Percentiles rank a stretch among this genome's conserved stretches.
phyloP scores from a whole-genome alignment of 805 yeast genomes.

The Kregervanrija fluxuum region DNA sequence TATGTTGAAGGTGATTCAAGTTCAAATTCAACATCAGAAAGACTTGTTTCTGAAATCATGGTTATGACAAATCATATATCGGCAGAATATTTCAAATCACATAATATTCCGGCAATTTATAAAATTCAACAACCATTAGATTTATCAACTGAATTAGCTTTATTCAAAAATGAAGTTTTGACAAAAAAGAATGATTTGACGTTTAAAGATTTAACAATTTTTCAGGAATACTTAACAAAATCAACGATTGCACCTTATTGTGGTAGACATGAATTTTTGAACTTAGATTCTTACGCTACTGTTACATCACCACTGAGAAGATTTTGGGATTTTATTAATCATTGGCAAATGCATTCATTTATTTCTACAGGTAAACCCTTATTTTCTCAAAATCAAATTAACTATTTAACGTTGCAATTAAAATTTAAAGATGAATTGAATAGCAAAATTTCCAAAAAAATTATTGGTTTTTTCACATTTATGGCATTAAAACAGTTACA shows the following conservation, averaged over 20 bases:
- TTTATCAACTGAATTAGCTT: slow-evolving; percentile 14
- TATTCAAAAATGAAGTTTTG: slow-evolving; percentile 16
- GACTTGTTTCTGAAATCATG: slow-evolving; percentile 81
- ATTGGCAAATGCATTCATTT: slow-evolving; percentile 59
- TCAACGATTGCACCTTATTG: slow-evolving; percentile 45
- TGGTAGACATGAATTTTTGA: slow-evolving; percentile 52
- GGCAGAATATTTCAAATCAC: slow-evolving; percentile 37
- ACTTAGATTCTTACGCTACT: slow-evolving; percentile 55
- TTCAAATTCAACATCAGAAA: slow-evolving; percentile 39
- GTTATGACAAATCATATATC: slow-evolving; percentile 63
- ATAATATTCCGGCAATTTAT: slow-evolving; percentile 48
- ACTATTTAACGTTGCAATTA: slow-evolving; percentile 34
- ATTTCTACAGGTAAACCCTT: slow-evolving; percentile 23
- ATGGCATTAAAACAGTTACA: slow-evolving; percentile 22
- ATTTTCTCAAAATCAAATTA: slow-evolving; percentile 30
- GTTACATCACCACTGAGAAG: slow-evolving; percentile 89
- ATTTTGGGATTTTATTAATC: slow-evolving; percentile 72
- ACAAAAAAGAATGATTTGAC: slow-evolving; percentile 19
- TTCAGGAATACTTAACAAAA: slow-evolving; percentile 41
- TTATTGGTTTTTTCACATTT: slow-evolving; percentile 24
- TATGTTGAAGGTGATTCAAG: slow-evolving; percentile 2
- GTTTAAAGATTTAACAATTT: slow-evolving; percentile 34
- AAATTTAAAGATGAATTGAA: slow-evolving; percentile 37
- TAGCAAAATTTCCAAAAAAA: slow-evolving; percentile 19
- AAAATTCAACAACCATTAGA: slow-evolving; percentile 25